Conservation (phyloP, 2,329 filamentous ascomycete genomes). For the Colletotrichum sansevieriae region DNA sequence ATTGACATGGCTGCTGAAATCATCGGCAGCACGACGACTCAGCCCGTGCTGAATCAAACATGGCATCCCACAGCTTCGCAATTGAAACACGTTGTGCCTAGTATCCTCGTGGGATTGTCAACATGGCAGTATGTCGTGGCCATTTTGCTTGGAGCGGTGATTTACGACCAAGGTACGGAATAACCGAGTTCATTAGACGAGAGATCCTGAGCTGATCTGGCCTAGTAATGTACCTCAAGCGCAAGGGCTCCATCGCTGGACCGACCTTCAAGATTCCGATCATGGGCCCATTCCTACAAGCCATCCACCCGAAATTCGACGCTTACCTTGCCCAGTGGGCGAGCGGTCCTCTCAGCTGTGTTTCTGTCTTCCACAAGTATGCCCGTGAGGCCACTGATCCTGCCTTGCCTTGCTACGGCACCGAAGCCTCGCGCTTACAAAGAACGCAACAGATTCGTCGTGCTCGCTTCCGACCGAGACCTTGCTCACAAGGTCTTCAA, state of each 20-base stretch:
- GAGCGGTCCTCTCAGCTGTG: conserved; percentile 83
- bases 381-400: not conserved
- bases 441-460: conserved; percentile 72
- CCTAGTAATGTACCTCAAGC: conserved; percentile 70
- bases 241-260: conserved; percentile 74
- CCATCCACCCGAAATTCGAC: conserved; percentile 79
- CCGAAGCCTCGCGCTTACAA: not conserved
- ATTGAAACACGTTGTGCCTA: conserved; percentile 1
- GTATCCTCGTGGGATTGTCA: conserved; percentile 41
- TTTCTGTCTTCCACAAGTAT: conserved; percentile 88
- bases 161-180: conserved; percentile 55
- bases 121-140: conserved; percentile 51
- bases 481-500: conserved; percentile 87
- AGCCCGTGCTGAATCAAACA: conserved; percentile 14
- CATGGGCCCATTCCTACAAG: conserved; percentile 83
- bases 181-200: rapidly evolving
- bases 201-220: not conserved
- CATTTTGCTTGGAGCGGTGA: conserved; percentile 49
- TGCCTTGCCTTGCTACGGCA: not conserved
- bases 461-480: conserved; percentile 82
- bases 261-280: conserved; percentile 75
- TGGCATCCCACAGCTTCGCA: conserved; percentile 18
- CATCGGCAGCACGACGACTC: not conserved
- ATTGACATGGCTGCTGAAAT: conserved; percentile 9
- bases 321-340: conserved; percentile 83